These are phyloP conservation scores for Aspergillus unguis DNA, from an alignment of 2,329 filamentous ascomycete species.

Conservation along the genomic window DNA sequence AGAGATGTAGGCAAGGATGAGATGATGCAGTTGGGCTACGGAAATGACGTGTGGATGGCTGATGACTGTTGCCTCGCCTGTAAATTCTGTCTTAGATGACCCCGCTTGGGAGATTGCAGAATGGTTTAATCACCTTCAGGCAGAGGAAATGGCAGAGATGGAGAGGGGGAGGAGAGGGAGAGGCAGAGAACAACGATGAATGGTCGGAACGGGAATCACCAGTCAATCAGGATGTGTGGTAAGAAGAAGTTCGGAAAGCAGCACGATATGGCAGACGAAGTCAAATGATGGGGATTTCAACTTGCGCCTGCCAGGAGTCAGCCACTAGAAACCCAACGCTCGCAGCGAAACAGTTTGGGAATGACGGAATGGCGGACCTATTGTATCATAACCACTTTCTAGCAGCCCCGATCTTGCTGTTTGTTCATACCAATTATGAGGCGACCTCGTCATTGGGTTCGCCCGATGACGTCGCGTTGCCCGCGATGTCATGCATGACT, in stretches of 20 bases:
- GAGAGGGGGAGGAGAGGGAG: neutral
- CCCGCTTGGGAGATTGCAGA: no score
- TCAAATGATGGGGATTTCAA: constrained; percentile 3
- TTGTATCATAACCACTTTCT: constrained; percentile 4
- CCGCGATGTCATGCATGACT: constrained; percentile 14
- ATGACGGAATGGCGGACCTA: constrained; percentile 4
- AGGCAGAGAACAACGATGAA: neutral
- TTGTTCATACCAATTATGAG: neutral
- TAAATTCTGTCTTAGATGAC: no score
- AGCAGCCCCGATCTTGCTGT: neutral
- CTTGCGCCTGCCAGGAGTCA: neutral
- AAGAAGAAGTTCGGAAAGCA: constrained; percentile 2
- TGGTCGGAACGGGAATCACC: constrained; percentile 1
- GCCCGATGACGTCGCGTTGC: constrained; percentile 15
- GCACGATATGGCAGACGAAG: neutral
- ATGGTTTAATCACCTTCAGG: no score
- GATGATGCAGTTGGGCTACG: constrained; percentile 1
- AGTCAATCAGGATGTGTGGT: neutral
- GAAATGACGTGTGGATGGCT: constrained; percentile 10
- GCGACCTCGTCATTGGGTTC: constrained; percentile 3
- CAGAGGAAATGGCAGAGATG: neutral
- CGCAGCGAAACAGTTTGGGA: neutral
- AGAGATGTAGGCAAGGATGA: constrained; percentile 1
- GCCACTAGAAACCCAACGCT: neutral
- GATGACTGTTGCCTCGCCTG: neutral